Evolutionary conservation across 2,329 filamentous ascomycete genomes (phyloP), one percentile per base, ranked within the genome.

Genomic region (Scedosporium boydii): DNA sequence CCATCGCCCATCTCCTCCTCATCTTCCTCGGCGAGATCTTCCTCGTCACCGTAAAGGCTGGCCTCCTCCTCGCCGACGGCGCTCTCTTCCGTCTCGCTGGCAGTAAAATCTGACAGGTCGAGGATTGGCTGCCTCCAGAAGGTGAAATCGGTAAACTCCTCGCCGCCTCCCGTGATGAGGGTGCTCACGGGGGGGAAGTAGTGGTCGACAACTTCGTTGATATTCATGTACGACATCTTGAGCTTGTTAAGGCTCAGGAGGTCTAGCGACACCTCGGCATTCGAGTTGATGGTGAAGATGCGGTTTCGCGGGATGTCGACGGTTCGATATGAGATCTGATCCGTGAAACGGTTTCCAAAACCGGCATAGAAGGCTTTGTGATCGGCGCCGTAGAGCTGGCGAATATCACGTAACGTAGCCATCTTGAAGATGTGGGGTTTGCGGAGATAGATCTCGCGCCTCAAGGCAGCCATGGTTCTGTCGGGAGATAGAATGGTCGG

Each of bases 341-440:
- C 96, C 0, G 96, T 99, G 63, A 99, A 82, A 62, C 95, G 87
- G 73, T 99, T 99, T 63, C 96, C 95, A 70, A 98, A 99, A 0
- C 95, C 95, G 10, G 96, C 96, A 70, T 96, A 98, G 71, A 99
- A 99, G 0, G 95, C 93, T 18, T 87, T 91, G 51, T 85, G 80
- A 27, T 89, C 86, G 0, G 85, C 81, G 2, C 86, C 87, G 70
- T 97, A 99, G 0, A 99, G 81, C 63, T 88, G 90, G 71, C 93
- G 87, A 68, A 99, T 98, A 73, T 99, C 95, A 48, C 95, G 87
- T 21, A 99, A 78, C 66, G 95, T 99, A 2, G 95, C 92, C 96
- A 99, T 99, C 76, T 99, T 99, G 84, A 99, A 99, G 6, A 99
- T 91, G 71, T 99, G 93, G 0, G 95, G 96, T 73, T 99, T 98